These are phyloP conservation scores for Verticillium dahliae DNA, from an alignment of 2,329 filamentous ascomycete genomes.

Conservation along the genomic window DNA sequence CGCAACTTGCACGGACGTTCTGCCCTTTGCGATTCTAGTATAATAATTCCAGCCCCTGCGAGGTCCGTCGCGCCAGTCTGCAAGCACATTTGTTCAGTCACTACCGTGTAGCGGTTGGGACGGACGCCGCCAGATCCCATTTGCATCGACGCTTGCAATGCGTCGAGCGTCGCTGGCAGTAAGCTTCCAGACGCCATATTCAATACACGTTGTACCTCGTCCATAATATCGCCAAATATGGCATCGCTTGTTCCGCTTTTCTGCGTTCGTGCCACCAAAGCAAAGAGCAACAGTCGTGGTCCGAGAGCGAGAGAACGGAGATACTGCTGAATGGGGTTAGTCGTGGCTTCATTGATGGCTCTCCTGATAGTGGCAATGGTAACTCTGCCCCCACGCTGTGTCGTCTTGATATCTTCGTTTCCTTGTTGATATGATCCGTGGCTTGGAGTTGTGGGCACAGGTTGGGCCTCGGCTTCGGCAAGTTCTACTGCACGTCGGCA, in stretches of 20 bases:
- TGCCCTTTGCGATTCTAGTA: constrained; percentile 71
- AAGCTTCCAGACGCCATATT: constrained; percentile 13
- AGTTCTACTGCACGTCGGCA: constrained; percentile 93
- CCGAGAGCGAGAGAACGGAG: constrained; percentile 75
- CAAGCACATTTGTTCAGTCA: constrained; percentile 27
- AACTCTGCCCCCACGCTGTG: constrained; percentile 44
- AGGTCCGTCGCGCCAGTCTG: constrained; percentile 73
- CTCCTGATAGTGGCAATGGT: constrained; percentile 91
- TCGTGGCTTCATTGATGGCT: constrained; percentile 92
- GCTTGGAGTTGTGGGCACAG: constrained; percentile 55
- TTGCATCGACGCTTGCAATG: background rate
- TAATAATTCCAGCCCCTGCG: constrained; percentile 80
- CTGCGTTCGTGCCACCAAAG: constrained; percentile 70
- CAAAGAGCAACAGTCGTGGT: constrained; percentile 79
- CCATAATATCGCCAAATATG: constrained; percentile 79
- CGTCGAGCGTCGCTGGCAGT: background rate
- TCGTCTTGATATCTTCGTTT: background rate
- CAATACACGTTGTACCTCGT: constrained; percentile 73
- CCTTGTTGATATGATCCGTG: constrained; percentile 31
- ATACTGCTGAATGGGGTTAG: constrained; percentile 84
- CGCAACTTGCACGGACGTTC: constrained; percentile 85
- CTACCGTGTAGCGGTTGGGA: constrained; percentile 1
- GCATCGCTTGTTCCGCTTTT: constrained; percentile 83
- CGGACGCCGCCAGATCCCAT: constrained; percentile 5
- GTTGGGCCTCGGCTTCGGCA: constrained; percentile 63